Evolutionary conservation across 768 basidiomycete species (phyloP), one percentile per base, ranked within the genome.

Genomic region (Thelephora aurantiotincta): DNA sequence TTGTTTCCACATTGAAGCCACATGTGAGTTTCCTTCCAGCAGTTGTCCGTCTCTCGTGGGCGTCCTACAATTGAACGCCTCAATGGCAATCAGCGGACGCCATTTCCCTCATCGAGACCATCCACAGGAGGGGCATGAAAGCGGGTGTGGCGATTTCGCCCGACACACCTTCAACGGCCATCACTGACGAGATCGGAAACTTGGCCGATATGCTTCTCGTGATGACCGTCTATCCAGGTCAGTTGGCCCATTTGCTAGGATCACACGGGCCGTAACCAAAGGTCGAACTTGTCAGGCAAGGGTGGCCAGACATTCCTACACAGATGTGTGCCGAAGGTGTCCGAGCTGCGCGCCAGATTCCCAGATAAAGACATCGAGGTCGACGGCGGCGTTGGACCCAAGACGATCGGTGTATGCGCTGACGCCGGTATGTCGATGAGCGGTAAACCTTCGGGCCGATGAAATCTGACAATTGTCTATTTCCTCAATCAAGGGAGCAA

Each of bases 221-320:
- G 56, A 98, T 98, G 94, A 98, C 94, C 7, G 93, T 99, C 20
- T 82, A 89, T 59, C 94, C 93, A 41, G 94, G 86, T 83, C 53
- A 13, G 22, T n/a, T 35, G 38, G 9, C 20, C 34, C 18, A 23
- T 16, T n/a, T 35, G 16, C 9, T 34, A n/a, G n/a, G n/a, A n/a
- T n/a, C n/a, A n/a, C 20, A 26, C 23, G 38, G n/a, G 13, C 20
- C 9, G 14, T 35, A 18, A n/a, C 22, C 18, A 11, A 9, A 20
- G 23, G 30, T 5, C 16, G 30, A 47, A 43, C 12, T 46, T 14
- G 43, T 19, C 55, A 87, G 86, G 94, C 35, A 79, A 79, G 5
- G 96, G 96, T 26, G 96, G 96, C 3, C 96, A 99, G 62, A 97
- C 94, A 63, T 98, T 99, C 64, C 68, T 97, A 55, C 83, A 89